These are phyloP conservation scores for Luzula sylvatica DNA, from an alignment of 176 grass and related monocot species.

Conservation along the genomic window DNA sequence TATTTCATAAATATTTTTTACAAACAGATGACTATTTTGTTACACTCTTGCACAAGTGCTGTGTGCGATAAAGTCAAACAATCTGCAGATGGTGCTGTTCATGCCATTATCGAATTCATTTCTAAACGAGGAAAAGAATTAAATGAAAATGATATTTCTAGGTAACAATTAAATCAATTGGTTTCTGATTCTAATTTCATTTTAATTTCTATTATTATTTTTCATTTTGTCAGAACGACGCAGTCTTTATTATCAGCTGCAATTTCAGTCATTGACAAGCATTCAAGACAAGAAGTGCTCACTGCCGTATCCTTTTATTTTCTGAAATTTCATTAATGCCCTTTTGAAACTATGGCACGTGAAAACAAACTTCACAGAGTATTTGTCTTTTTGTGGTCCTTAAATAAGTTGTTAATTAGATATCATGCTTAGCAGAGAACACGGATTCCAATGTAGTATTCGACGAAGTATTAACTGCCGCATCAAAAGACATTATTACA, in stretches of 20 bases:
- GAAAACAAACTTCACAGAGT: too few relatives aligned
- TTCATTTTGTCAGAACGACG: conserved; percentile 51
- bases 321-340: too few relatives aligned
- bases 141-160: conserved; percentile 68
- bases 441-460: conserved; percentile 73
- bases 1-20: conserved; percentile 20
- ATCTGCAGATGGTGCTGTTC: conserved; percentile 91
- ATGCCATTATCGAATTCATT: conserved; percentile 85
- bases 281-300: conserved; percentile 72
- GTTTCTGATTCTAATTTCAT: not conserved
- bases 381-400: conserved; percentile 24
- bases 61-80: conserved; percentile 92
- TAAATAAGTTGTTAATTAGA: conserved; percentile 50
- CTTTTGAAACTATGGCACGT: too few relatives aligned
- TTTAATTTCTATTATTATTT: conserved; percentile 18
- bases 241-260: conserved; percentile 81
- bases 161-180: conserved; percentile 28
- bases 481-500: conserved; percentile 79
- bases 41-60: conserved; percentile 69
- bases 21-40: conserved; percentile 57
- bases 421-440: conserved; percentile 92
- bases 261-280: conserved; percentile 59
- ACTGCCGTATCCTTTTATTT: conserved; percentile 67
- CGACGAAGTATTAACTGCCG: conserved; percentile 76
- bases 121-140: conserved; percentile 85